Evolutionary conservation across 1,139 yeast genomes (phyloP).

Genomic region (Hyphopichia buzzinii): DNA sequence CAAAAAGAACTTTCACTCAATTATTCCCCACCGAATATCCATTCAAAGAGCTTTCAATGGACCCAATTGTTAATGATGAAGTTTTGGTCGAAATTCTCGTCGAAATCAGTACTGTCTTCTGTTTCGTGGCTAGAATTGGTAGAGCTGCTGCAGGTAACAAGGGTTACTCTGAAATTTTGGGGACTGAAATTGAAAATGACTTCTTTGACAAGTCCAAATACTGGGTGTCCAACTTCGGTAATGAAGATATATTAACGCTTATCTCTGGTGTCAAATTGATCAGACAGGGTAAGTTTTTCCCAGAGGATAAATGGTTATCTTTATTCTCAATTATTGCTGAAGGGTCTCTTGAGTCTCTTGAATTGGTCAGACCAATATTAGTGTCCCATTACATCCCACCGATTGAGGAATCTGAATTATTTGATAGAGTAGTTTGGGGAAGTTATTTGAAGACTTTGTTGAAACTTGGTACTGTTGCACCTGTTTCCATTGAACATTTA

Average conservation of each 20-base stretch:
- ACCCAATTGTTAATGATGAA: slow-evolving; percentile 72
- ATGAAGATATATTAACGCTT: slow-evolving; percentile 46
- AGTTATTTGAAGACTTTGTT: slow-evolving; percentile 59
- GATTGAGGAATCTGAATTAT: slow-evolving; percentile 44
- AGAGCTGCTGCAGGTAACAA: slow-evolving; percentile 45
- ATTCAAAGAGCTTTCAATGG: slow-evolving; percentile 63
- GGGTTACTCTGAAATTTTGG: slow-evolving; percentile 34
- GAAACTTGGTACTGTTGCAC: slow-evolving; percentile 51
- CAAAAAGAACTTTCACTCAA: slow-evolving; percentile 61
- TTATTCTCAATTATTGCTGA: slow-evolving; percentile 61
- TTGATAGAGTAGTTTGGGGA: slow-evolving; percentile 63
- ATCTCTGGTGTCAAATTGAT: slow-evolving; percentile 58
- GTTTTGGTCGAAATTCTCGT: slow-evolving; percentile 69
- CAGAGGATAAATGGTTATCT: slow-evolving; percentile 68
- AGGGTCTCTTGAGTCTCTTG: slow-evolving; percentile 57
- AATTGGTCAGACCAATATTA: slow-evolving; percentile 55
- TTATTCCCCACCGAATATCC: slow-evolving; percentile 73
- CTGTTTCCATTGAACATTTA: slow-evolving; percentile 61
- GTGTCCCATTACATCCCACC: slow-evolving; percentile 54
- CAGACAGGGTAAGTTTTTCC: slow-evolving; percentile 59
- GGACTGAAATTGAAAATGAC: slow-evolving; percentile 25
- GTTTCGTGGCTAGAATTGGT: slow-evolving; percentile 55
- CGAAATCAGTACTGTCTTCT: slow-evolving; percentile 63
- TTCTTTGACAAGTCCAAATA: slow-evolving; percentile 33
- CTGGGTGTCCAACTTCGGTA: slow-evolving; percentile 32